Conservation (phyloP, 2,329 filamentous ascomycete genomes). For the Aureobasidium melanogenum region DNA sequence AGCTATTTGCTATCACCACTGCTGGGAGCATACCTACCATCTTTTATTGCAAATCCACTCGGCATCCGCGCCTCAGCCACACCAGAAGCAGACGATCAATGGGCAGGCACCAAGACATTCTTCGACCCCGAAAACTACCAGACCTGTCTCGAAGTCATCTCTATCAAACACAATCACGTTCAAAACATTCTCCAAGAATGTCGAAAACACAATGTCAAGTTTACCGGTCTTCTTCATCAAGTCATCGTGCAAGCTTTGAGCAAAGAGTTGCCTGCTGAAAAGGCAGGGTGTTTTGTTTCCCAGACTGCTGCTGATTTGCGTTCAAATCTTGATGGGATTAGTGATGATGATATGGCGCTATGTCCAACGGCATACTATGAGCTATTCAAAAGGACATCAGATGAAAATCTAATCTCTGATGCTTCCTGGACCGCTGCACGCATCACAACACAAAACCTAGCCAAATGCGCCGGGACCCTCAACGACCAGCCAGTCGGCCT, state of each 20-base stretch:
- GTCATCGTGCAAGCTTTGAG: conserved; percentile 31
- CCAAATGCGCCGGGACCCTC: conserved; percentile 23
- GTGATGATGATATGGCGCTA: conserved; percentile 28
- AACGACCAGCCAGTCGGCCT: conserved; percentile 36
- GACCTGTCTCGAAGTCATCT: conserved; percentile 26
- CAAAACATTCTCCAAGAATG: conserved; percentile 23
- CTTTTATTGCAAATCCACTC: conserved; percentile 24
- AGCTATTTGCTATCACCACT: conserved; percentile 34
- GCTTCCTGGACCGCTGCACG: conserved; percentile 28
- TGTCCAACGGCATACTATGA: conserved; percentile 24
- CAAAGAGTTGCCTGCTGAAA: conserved; percentile 1
- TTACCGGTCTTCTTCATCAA: conserved; percentile 35
- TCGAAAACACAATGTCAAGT: conserved; percentile 28
- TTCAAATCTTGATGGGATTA: conserved; percentile 23
- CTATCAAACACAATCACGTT: conserved; percentile 24
- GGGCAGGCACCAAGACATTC: conserved; percentile 24
- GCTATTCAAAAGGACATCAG: conserved; percentile 16
- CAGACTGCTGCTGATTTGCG: conserved; percentile 36
- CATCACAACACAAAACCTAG: conserved; percentile 26
- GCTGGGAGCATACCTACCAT: conserved; percentile 30
- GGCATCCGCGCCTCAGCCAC: conserved; percentile 24
- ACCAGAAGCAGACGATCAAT: conserved; percentile 24
- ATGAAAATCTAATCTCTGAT: not conserved
- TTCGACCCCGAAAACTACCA: conserved; percentile 20
- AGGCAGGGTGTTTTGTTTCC: conserved; percentile 28